A percentile compares a stretch with the other conserved stretches of the same genome.
Evolutionary conservation across 1,284 basidiomycete genomes (phyloP).

Genomic region (Irpex lacteus): DNA sequence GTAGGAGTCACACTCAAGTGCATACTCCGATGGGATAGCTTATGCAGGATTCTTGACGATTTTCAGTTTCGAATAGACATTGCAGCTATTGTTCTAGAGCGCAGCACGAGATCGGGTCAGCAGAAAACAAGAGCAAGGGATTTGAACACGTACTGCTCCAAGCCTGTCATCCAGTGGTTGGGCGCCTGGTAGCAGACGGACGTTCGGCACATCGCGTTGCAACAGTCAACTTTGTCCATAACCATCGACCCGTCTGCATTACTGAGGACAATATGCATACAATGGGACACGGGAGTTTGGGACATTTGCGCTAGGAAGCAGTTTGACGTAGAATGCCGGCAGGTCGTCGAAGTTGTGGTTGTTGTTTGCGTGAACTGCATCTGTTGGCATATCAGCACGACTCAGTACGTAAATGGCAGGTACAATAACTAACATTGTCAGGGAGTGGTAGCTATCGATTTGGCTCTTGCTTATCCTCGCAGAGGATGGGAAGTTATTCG

Average conservation of each 20-base stretch:
- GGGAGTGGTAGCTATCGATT: too few relatives aligned
- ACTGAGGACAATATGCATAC: constrained; percentile 9
- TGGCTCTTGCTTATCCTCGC: not conserved
- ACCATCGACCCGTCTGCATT: constrained; percentile 5
- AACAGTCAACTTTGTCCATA: constrained; percentile 5
- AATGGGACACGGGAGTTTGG: not conserved
- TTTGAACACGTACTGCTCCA: constrained; percentile 7
- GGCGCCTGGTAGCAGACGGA: constrained; percentile 3
- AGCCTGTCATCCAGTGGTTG: constrained; percentile 1
- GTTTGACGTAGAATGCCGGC: not conserved
- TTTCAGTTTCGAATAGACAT: too few relatives aligned
- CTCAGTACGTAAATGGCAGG: not conserved
- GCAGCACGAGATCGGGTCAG: too few relatives aligned
- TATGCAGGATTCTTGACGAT: too few relatives aligned
- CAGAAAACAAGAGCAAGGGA: too few relatives aligned
- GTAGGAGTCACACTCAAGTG: too few relatives aligned
- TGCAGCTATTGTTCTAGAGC: too few relatives aligned
- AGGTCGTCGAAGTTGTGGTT: not conserved
- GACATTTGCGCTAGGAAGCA: not conserved
- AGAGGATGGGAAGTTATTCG: not conserved
- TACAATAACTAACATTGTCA: not conserved
- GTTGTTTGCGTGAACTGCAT: constrained; percentile 8
- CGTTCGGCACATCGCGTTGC: constrained; percentile 4
- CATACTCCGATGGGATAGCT: too few relatives aligned
- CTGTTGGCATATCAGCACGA: not conserved